phyloP scores from a whole-genome alignment of 1,284 basidiomycete genomes.

The Porodaedalea pini region DNA sequence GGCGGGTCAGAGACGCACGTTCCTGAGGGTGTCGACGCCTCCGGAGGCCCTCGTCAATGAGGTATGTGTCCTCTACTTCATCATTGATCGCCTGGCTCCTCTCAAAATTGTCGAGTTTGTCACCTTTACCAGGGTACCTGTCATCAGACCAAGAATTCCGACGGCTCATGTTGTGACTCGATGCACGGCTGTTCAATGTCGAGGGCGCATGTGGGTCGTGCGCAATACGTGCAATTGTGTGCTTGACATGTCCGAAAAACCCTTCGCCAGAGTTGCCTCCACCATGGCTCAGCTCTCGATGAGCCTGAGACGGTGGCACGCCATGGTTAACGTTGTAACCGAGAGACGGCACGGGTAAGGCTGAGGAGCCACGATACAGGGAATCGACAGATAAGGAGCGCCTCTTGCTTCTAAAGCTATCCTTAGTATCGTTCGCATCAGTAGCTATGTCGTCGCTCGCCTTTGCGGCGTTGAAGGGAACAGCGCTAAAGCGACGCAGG shows the following conservation, averaged over 20 bases:
- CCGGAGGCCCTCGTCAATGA: constrained; percentile 13
- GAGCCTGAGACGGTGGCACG: neutral
- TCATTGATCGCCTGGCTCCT: constrained; percentile 11
- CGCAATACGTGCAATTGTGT: neutral
- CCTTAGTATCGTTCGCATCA: too few relatives aligned
- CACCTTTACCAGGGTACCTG: neutral
- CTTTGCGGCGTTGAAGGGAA: too few relatives aligned
- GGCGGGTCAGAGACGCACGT: neutral
- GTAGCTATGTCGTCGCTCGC: too few relatives aligned
- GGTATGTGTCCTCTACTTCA: constrained; percentile 18
- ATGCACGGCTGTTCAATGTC: neutral
- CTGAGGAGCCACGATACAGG: too few relatives aligned
- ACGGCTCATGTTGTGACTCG: neutral
- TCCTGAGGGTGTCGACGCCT: constrained; percentile 7
- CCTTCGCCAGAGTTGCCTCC: neutral
- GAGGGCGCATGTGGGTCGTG: neutral
- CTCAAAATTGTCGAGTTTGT: constrained; percentile 15
- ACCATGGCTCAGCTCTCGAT: neutral
- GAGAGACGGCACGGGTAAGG: too few relatives aligned
- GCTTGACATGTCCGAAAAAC: constrained; percentile 8
- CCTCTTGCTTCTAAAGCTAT: too few relatives aligned
- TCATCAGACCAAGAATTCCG: constrained; percentile 8
- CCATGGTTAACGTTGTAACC: neutral
- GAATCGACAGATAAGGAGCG: too few relatives aligned
- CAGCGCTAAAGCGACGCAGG: neutral